phyloP scores from a whole-genome alignment of 768 basidiomycete genomes.

The Kwoniella sp. region DNA sequence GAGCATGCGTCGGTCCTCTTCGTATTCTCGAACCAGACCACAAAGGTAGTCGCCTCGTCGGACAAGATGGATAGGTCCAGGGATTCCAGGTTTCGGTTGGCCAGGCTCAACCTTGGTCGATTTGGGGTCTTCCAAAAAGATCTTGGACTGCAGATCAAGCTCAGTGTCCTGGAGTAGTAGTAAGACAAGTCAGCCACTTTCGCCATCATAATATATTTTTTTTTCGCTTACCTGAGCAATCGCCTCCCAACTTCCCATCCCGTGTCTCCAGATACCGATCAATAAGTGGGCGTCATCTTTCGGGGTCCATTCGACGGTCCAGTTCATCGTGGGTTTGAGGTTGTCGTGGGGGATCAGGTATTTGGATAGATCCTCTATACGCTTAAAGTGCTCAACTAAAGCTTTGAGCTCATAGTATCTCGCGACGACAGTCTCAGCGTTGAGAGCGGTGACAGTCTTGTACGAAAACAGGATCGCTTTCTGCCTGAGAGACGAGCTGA shows the following conservation, averaged over 20 bases:
- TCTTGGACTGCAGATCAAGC: slow-evolving; percentile 83
- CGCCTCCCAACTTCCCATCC: slow-evolving; percentile 95
- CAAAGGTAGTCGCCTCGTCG: slow-evolving; percentile 89
- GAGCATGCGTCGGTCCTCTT: slow-evolving; percentile 49
- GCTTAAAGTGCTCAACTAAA: slow-evolving; percentile 74
- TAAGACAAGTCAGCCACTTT: neutral
- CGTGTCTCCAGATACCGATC: slow-evolving; percentile 87
- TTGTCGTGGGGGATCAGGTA: slow-evolving; percentile 91
- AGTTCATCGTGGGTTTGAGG: slow-evolving; percentile 89
- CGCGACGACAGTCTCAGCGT: slow-evolving; percentile 93
- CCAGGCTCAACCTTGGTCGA: slow-evolving; percentile 62
- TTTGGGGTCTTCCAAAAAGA: slow-evolving; percentile 97
- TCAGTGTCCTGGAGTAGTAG: slow-evolving; percentile 68
- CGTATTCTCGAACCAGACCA: slow-evolving; percentile 52
- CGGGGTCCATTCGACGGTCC: slow-evolving; percentile 93
- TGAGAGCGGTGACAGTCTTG: slow-evolving; percentile 87
- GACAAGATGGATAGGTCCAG: slow-evolving; percentile 96
- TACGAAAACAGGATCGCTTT: slow-evolving; percentile 93
- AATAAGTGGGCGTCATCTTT: slow-evolving; percentile 92
- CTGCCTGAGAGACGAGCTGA: slow-evolving; percentile 91
- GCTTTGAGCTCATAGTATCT: slow-evolving; percentile 85
- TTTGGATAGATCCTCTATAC: slow-evolving; percentile 72
- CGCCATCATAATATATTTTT: too few relatives aligned
- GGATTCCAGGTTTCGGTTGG: slow-evolving; percentile 63
- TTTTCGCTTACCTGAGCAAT: slow-evolving; percentile 69